Percentiles rank a stretch among this genome's conserved stretches.
Evolutionary conservation across 352 stramenopile genomes (phyloP).

Genomic region (Phytophthora nicotianae): DNA sequence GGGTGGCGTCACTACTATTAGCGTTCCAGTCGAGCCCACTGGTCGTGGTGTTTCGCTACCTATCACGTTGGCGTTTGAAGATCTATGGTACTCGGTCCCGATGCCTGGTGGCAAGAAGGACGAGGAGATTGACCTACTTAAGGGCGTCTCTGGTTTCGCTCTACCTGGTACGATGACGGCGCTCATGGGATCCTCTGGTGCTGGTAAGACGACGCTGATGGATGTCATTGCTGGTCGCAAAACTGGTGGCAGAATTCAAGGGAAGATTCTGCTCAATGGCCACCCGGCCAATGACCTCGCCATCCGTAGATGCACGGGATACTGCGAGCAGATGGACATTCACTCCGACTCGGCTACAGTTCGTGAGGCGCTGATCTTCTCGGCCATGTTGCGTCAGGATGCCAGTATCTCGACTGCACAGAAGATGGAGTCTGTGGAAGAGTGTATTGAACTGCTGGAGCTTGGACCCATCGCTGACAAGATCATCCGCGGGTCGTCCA

Average conservation of each 20-base stretch:
- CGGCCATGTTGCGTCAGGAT: slow-evolving; percentile 67
- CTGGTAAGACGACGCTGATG: slow-evolving; percentile 65
- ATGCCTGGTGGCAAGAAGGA: slow-evolving; percentile 29
- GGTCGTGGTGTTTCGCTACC: slow-evolving; percentile 30
- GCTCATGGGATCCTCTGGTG: slow-evolving; percentile 58
- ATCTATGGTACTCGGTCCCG: slow-evolving; percentile 46
- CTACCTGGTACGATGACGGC: slow-evolving; percentile 50
- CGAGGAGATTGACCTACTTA: slow-evolving; percentile 45
- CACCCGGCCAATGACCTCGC: slow-evolving; percentile 46
- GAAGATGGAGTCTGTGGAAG: slow-evolving; percentile 41
- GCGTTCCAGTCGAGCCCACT: slow-evolving; percentile 15
- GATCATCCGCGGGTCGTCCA: slow-evolving; percentile 46
- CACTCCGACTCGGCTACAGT: slow-evolving; percentile 52
- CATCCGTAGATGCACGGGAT: slow-evolving; percentile 27
- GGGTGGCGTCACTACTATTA: slow-evolving; percentile 23
- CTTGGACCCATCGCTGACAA: slow-evolving; percentile 31
- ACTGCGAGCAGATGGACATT: slow-evolving; percentile 18
- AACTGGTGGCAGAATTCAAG: slow-evolving; percentile 37
- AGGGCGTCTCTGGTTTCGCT: slow-evolving; percentile 45
- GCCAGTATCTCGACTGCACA: slow-evolving; percentile 31
- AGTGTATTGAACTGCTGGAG: slow-evolving; percentile 40
- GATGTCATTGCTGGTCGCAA: slow-evolving; percentile 30
- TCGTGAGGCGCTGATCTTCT: slow-evolving; percentile 88
- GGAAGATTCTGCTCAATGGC: slow-evolving; percentile 88
- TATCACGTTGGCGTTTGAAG: slow-evolving; percentile 39